Conservation (phyloP, 1,284 basidiomycete genomes). For the Malassezia obtusa region DNA sequence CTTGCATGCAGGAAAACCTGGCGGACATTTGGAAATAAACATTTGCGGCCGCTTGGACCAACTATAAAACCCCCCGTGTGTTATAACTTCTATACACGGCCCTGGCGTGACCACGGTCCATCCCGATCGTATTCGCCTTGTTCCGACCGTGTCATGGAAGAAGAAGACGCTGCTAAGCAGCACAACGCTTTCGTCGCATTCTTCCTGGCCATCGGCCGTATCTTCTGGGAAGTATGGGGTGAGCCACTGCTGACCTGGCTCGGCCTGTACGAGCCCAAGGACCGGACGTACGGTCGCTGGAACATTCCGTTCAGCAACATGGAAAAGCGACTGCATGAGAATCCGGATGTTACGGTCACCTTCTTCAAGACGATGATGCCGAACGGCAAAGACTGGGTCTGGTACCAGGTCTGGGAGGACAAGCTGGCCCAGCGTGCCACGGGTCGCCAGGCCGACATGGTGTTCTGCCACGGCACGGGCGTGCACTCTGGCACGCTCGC, state of each 20-base stretch:
- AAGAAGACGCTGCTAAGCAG: not conserved
- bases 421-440: slow-evolving; percentile 23
- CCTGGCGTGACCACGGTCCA: no score
- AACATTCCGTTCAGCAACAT: slow-evolving; percentile 36
- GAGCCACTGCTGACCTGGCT: slow-evolving; percentile 23
- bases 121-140: not conserved
- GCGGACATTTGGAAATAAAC: no score
- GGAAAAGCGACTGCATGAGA: slow-evolving; percentile 40
- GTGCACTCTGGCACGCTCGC: slow-evolving; percentile 43
- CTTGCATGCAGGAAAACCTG: no score
- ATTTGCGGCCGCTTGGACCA: not conserved
- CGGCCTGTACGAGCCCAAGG: slow-evolving; percentile 26
- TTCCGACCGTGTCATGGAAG: not conserved
- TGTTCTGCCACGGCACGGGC: slow-evolving; percentile 43
- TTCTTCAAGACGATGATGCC: slow-evolving; percentile 36
- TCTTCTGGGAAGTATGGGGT: slow-evolving; percentile 34
- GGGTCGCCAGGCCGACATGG: slow-evolving; percentile 35
- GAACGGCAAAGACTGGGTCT: slow-evolving; percentile 41
- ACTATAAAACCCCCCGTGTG: not conserved
- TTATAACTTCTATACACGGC: no score
- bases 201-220: slow-evolving; percentile 9
- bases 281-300: slow-evolving; percentile 33
- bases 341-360: slow-evolving; percentile 32
- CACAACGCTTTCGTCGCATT: slow-evolving; percentile 2
- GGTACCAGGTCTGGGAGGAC: slow-evolving; percentile 46